Percentiles rank a stretch among this genome's conserved stretches.
phyloP scores from a whole-genome alignment of 345 rosid genomes.

The Garcia nutans region DNA sequence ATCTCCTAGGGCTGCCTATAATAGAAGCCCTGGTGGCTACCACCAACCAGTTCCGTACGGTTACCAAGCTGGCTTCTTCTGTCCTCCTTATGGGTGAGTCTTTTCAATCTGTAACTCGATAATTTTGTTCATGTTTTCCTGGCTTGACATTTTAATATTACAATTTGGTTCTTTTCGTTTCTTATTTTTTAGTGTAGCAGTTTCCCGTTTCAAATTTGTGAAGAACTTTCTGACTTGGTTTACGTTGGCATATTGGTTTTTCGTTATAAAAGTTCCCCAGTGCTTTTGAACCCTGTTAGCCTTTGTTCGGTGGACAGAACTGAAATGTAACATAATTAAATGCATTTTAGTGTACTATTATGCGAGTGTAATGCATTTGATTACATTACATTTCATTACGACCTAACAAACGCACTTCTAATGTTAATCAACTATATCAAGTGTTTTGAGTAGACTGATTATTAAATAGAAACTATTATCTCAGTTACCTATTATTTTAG shows the following conservation, averaged over 20 bases:
- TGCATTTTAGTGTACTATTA: too few relatives aligned
- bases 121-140: background rate
- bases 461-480: too few relatives aligned
- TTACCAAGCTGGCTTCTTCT: slow-evolving; percentile 29
- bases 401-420: too few relatives aligned
- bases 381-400: too few relatives aligned
- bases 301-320: too few relatives aligned
- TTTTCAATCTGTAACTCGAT: background rate
- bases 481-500: background rate
- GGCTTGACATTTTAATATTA: background rate
- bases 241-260: too few relatives aligned
- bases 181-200: background rate
- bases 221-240: background rate
- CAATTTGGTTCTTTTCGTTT: background rate
- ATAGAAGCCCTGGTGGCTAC: slow-evolving; percentile 18
- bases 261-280: too few relatives aligned
- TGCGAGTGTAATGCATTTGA: too few relatives aligned
- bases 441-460: too few relatives aligned
- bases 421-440: too few relatives aligned
- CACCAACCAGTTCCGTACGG: slow-evolving; percentile 24
- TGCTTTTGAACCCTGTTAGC: too few relatives aligned
- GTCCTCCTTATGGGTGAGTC: slow-evolving; percentile 37
- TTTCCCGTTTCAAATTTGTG: background rate
- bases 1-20: slow-evolving; percentile 24
- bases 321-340: too few relatives aligned